These are phyloP conservation scores for Lippia alba DNA, from an alignment of 305 asterid genomes.

Conservation along the genomic window DNA sequence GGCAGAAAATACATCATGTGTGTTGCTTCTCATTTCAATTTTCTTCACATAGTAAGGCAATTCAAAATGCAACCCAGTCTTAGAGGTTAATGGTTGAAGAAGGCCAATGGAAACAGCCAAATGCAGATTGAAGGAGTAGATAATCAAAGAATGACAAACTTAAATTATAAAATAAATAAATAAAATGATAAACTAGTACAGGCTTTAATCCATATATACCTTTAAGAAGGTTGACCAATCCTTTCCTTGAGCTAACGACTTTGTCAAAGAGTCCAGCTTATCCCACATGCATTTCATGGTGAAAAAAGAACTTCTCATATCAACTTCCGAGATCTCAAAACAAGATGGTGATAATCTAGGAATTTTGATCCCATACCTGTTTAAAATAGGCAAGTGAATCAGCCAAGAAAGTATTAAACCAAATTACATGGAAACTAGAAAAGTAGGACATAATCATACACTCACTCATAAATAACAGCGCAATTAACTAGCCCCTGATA, in stretches of 20 bases:
- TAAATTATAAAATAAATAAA: background rate
- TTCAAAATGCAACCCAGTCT: background rate
- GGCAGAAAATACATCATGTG: background rate
- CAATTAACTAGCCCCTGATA: background rate
- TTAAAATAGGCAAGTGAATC: constrained; percentile 30
- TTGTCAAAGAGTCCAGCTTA: constrained; percentile 53
- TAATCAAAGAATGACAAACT: too few relatives aligned
- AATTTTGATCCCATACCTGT: constrained; percentile 61
- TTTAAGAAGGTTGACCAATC: constrained; percentile 79
- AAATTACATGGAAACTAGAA: constrained; percentile 23
- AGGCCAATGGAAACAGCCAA: background rate
- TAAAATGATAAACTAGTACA: constrained; percentile 1
- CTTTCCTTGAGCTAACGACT: constrained; percentile 75
- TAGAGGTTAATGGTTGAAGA: background rate
- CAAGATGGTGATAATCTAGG: constrained; percentile 69
- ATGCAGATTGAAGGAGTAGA: background rate
- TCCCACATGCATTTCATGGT: constrained; percentile 62
- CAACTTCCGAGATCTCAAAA: constrained; percentile 87
- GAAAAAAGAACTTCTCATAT: constrained; percentile 58
- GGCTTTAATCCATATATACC: constrained; percentile 48
- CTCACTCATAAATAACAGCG: constrained; percentile 14
- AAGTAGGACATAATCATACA: constrained; percentile 15
- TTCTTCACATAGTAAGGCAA: background rate
- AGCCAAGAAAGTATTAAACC: constrained; percentile 22
- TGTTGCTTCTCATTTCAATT: background rate